These are phyloP conservation scores for Pyrrhoderma noxium DNA, from an alignment of 1,284 basidiomycete genomes.

Conservation along the genomic window DNA sequence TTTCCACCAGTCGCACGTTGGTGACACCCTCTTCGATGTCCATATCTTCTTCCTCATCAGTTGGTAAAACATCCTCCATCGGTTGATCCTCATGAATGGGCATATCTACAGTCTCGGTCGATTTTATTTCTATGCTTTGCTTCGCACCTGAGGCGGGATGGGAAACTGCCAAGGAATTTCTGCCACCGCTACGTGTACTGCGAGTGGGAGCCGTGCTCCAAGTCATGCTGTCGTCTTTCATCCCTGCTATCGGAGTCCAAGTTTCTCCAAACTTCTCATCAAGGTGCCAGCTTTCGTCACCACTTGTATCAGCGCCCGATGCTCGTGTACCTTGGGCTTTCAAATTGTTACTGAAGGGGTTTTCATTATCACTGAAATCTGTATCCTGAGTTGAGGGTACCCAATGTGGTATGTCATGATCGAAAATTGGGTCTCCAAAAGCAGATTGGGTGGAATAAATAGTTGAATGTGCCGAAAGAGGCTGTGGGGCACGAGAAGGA, in stretches of 20 bases:
- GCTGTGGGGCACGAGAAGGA: conserved; percentile 31
- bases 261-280: conserved; percentile 51
- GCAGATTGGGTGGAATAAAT: conserved; percentile 37
- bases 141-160: neutral
- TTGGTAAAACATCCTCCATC: neutral
- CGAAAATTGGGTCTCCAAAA: conserved; percentile 44
- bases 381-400: conserved; percentile 53
- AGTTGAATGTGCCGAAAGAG: conserved; percentile 42
- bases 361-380: conserved; percentile 37
- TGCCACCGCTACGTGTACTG: conserved; percentile 25
- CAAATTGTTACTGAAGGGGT: conserved; percentile 20
- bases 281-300: conserved; percentile 67
- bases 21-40: conserved; percentile 28
- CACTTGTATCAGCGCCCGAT: conserved; percentile 34
- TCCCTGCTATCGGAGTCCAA: conserved; percentile 47
- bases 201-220: conserved; percentile 54
- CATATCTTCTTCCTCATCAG: conserved; percentile 27
- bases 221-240: conserved; percentile 57
- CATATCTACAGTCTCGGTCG: neutral
- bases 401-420: conserved; percentile 45
- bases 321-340: conserved; percentile 12
- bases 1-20: conserved; percentile 25
- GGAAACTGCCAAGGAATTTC: conserved; percentile 7
- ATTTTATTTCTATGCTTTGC: neutral
- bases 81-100: conserved; percentile 14